Base-by-base conservation (phyloP, 345 rosid species). In the Citrus trifoliata region DNA sequence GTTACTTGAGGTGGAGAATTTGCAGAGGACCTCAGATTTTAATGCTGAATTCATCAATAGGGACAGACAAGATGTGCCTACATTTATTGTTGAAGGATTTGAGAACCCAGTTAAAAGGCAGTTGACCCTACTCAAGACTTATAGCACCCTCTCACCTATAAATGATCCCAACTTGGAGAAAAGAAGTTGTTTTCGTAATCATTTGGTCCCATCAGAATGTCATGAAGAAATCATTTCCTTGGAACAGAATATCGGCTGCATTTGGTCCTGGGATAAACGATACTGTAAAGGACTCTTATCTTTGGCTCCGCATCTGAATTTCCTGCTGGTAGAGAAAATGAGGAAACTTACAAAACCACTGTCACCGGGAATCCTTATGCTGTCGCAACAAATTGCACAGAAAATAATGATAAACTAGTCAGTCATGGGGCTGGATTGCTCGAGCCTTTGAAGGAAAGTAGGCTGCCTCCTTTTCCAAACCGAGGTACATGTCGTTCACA, bases 121-220 rank as follows among this genome's bases (percentile, higher is more conserved):
- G 68, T 63, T 78, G 30, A 75, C 86, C 59, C 81, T 83, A 55
- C 86, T 89, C 64, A 88, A 82, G 78, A 78, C 73, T 77, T 86
- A 85, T 79, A 87, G 91, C 80, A 83, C 75, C 51, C 33, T 79
- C 33, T 60, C 68, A 66, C 80, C 80, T 59, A 85, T 83, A 58
- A 40, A 63, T 51, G 71, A 79, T 42, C 33, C 76, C 22, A 46
- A n/a, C 27, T 61, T 79, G 58, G 81, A 82, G 68, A 66, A 35
- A 42, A 75, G 59, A 60, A 75, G 70, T 42, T 58, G 35, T 71
- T 42, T n/a, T 74, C 27, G 55, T 77, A 51, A 77, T 81, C 76
- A 42, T 73, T 53, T 56, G 27, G 25, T 74, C 32, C 62, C 76
- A 48, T 77, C 83, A 74, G 46, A 67, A 62, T 21, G 59, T 61